These are phyloP conservation scores for Cutaneotrichosporon cavernicola DNA, from an alignment of 1,284 basidiomycete species.

Conservation along the genomic window DNA sequence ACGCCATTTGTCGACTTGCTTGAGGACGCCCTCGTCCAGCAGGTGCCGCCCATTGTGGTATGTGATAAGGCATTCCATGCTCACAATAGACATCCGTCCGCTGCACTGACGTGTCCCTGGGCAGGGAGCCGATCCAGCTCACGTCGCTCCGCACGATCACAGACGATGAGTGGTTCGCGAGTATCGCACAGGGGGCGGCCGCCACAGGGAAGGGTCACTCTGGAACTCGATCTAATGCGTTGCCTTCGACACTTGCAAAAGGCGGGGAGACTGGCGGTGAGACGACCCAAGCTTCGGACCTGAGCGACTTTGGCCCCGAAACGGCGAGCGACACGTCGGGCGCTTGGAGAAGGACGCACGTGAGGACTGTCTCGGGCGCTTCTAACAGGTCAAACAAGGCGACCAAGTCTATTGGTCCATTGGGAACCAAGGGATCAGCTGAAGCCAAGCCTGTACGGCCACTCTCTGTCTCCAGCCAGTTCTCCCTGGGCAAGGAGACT, in stretches of 20 bases:
- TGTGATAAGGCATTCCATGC: neutral
- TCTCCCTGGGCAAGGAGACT: constrained; percentile 2
- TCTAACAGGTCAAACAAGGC: neutral
- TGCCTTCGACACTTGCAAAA: neutral
- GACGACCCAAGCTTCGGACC: neutral
- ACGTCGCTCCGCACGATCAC: constrained; percentile 45
- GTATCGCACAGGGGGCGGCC: constrained; percentile 24
- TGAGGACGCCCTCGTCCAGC: constrained; percentile 51
- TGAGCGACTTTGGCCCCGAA: neutral
- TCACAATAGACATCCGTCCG: constrained; percentile 46
- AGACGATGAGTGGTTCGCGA: constrained; percentile 52
- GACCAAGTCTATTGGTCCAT: neutral
- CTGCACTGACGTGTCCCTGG: constrained; percentile 44
- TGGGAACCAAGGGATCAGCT: neutral
- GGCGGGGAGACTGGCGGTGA: neutral
- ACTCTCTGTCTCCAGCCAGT: neutral
- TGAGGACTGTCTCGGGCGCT: neutral
- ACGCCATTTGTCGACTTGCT: constrained; percentile 53
- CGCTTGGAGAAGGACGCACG: neutral
- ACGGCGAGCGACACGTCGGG: neutral
- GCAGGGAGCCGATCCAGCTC: constrained; percentile 46
- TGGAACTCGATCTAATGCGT: neutral
- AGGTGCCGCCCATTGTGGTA: constrained; percentile 48
- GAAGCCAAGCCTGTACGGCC: neutral
- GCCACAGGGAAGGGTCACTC: neutral